These are phyloP conservation scores for Lodderomyces metapsilosis DNA, from an alignment of 1,139 yeast species.

Conservation along the genomic window DNA sequence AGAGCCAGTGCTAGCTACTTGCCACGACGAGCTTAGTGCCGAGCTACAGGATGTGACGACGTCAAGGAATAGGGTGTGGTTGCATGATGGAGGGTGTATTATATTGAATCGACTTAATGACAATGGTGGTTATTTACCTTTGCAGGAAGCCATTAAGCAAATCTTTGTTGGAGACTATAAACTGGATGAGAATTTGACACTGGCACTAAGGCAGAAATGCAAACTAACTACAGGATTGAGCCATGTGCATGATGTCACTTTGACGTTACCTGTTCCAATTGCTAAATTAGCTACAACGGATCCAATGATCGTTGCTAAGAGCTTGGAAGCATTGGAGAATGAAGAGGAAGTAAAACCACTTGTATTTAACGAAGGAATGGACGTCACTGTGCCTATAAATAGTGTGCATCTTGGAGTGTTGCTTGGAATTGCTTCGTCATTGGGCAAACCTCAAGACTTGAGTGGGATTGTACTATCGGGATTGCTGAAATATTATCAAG, in stretches of 20 bases:
- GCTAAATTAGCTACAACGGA: constrained; percentile 18
- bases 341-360: constrained; percentile 5
- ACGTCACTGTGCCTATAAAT: constrained; percentile 26
- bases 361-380: constrained; percentile 35
- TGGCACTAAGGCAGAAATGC: constrained; percentile 4
- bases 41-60: constrained; percentile 42
- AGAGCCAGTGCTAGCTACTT: constrained; percentile 54
- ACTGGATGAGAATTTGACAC: constrained; percentile 18
- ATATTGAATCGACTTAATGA: constrained; percentile 24
- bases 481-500: constrained; percentile 28
- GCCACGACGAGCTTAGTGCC: constrained; percentile 39
- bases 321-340: constrained; percentile 12
- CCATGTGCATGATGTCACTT: constrained; percentile 11
- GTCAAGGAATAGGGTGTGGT: constrained; percentile 45
- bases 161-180: constrained; percentile 21
- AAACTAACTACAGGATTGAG: constrained; percentile 6
- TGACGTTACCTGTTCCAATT: constrained; percentile 16
- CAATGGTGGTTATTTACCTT: constrained; percentile 23
- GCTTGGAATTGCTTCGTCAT: constrained; percentile 49
- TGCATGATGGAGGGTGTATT: constrained; percentile 30
- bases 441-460: constrained; percentile 19
- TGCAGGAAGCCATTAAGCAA: constrained; percentile 31
- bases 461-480: constrained; percentile 39
- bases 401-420: constrained; percentile 29
- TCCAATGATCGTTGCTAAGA: constrained; percentile 9